phyloP scores from a whole-genome alignment of 2,329 filamentous ascomycete genomes.

The Fusarium praegraminearum region DNA sequence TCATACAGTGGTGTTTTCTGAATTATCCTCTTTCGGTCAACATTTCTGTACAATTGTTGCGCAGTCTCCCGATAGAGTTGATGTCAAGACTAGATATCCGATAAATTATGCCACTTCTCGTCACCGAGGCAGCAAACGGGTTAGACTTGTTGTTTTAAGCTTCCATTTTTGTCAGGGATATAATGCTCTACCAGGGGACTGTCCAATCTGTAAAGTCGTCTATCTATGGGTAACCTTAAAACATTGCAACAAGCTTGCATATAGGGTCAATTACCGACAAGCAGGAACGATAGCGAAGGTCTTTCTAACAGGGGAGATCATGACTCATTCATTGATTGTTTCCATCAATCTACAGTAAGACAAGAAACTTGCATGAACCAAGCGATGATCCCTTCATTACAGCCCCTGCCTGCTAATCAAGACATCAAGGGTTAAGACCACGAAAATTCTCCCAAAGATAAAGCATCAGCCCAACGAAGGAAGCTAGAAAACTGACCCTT shows the following conservation, averaged over 20 bases:
- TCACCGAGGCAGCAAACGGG: no score
- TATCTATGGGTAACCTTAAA: background rate
- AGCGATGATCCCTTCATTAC: background rate
- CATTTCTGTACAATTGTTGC: no score
- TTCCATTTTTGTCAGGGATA: background rate
- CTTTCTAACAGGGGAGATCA: background rate
- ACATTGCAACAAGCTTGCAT: background rate
- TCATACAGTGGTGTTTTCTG: no score
- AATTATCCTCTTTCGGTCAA: no score
- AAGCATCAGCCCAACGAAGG: background rate
- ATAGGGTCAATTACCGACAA: background rate
- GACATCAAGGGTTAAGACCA: background rate
- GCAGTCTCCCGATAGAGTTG: no score
- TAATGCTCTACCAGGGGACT: fast-evolving
- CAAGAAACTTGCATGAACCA: background rate
- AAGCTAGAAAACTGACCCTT: background rate
- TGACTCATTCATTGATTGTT: background rate
- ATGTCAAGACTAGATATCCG: no score
- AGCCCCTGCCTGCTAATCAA: background rate
- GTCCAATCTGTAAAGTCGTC: background rate
- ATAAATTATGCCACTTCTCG: no score
- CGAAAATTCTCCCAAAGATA: background rate
- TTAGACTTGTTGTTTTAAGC: no score
- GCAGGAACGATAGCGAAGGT: fast-evolving
- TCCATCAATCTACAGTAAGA: background rate